Evolutionary conservation across 2,329 filamentous ascomycete genomes (phyloP), one percentile per base, ranked within the genome.

Genomic region (Alternaria burnsii): DNA sequence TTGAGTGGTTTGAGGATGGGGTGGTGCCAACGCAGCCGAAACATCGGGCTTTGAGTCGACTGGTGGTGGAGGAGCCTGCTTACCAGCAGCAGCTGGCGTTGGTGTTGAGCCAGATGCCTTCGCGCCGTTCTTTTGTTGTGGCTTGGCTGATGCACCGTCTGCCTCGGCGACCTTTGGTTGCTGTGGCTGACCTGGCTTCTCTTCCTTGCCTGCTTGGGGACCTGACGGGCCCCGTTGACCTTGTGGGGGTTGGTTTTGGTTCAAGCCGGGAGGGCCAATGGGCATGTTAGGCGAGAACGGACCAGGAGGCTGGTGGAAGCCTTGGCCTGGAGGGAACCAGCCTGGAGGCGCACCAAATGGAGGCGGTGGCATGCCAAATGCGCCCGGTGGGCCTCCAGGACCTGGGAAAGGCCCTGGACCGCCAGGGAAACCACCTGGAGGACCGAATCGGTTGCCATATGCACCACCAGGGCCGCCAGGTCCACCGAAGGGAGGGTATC

Each of bases 321-420:
- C 89, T 78, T 92, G 91, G 7, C 89, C 90, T 9, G 88, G 88
- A 68, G 90, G 91, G 75, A 89, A 94, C 91, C 92, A 96, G 57
- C 90, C 91, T 52, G 76, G 76, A 42, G 77, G 91, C 16, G 88
- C 89, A 65, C 91, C 91, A 76, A 93, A 96, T 1, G 90, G 71
- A 38, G 73, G 89, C 85, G 90, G 71, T 12, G 72, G 90, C 86
- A 93, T 90, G 67, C 88, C 89, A 67, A 88, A 88, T 70, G 90
- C 93, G 18, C 73, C 76, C 58, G 78, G 77, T 28, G 71, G 72
- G 16, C 72, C 75, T 30, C 71, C 77, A 65, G 56, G 56, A 14
- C 52, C 53, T 40, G 90, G 90, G 56, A 82, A 82, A 42, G 81
- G 79, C 28, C 73, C 73, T 58, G 77, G 77, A 14, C 73, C 77